Base-by-base conservation (phyloP, 495 filamentous ascomycete genomes). In the Penicillium lagena region DNA sequence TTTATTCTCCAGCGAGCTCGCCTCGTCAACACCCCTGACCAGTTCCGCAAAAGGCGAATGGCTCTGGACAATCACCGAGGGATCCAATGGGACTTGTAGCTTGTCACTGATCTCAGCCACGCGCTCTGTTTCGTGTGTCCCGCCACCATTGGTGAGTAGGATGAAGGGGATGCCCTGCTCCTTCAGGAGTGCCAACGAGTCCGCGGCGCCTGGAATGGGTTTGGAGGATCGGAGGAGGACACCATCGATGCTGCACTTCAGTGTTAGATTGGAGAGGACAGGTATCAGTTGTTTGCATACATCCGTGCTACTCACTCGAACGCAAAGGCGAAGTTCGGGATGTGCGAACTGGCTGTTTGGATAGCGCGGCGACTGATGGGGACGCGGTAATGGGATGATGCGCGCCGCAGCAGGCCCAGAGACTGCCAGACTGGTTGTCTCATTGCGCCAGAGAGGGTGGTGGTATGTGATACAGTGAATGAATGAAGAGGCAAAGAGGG, bases 91-190 rank as follows among this genome's bases (percentile, higher is more conserved):
- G 1, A 90, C 73, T 1, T 73, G 59, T 12, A 85, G 70, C 45
- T 77, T 77, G 36, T 75, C 57, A 56, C 78, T 85, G 36, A 95
- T 76, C 43, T 90, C 80, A 0, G 69, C 67, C 22, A 88, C 82
- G 28, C 87, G 79, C 39, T 83, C 79, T 1, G 66, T 67, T 65
- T 95, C 89, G 43, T 79, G 77, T 55, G 83, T 85, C 41, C 89
- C 89, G 37, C 89, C 89, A 53, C 89, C 89, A 60, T 95, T 95
- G 43, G 89, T 95, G 42, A 95, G 74, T 30, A 95, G 76, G 51
- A 94, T 86, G 67, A 87, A 94, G 9, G 86, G 87, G 39, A 95
- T 86, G 7, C 73, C 68, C 39, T 86, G 72, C 15, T 76, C 53
- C 50, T 90, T 78, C 15, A 97, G 81, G 49, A 79, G 79, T 10